Conservation (phyloP, 2,329 filamentous ascomycete genomes). For the Dothiorella sarmentorum region DNA sequence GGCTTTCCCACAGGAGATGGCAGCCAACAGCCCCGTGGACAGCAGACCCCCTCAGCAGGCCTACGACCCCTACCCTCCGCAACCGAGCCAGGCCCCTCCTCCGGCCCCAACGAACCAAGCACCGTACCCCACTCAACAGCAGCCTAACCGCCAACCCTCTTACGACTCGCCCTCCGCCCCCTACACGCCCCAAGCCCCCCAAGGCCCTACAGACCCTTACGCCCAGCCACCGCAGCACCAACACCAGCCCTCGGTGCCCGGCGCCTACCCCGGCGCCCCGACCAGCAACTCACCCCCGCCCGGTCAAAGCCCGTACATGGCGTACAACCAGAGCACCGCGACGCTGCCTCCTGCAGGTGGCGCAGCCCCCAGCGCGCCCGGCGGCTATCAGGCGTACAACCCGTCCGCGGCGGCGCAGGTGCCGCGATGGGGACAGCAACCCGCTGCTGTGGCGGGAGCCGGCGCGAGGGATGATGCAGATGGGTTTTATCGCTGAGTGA, state of each 20-base stretch:
- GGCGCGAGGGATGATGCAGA: constrained; percentile 30
- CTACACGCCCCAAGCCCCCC: constrained; percentile 26
- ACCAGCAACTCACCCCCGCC: not conserved
- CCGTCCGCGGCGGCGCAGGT: constrained; percentile 18
- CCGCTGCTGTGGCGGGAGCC: constrained; percentile 29
- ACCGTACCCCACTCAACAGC: constrained; percentile 24
- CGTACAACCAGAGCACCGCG: constrained; percentile 26
- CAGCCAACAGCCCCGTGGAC: constrained; percentile 45
- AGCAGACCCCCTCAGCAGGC: constrained; percentile 36
- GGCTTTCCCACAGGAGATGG: constrained; percentile 45
- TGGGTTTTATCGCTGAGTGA: constrained; percentile 25
- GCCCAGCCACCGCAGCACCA: constrained; percentile 30
- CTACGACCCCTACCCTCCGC: constrained; percentile 22
- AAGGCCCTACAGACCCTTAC: constrained; percentile 17
- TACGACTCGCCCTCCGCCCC: constrained; percentile 27
- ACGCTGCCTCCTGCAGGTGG: constrained; percentile 23
- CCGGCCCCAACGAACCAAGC: constrained; percentile 22
- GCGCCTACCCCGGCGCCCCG: not conserved
- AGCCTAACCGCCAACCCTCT: not conserved
- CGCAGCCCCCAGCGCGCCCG: constrained; percentile 12
- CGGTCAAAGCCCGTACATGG: constrained; percentile 24
- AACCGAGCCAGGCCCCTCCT: constrained; percentile 23
- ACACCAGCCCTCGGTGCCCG: constrained; percentile 12
- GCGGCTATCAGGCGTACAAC: constrained; percentile 32
- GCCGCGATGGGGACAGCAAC: constrained; percentile 19